Evolutionary conservation across 148 eudicot genomes (phyloP).

Genomic region (Persicaria tinctoria): DNA sequence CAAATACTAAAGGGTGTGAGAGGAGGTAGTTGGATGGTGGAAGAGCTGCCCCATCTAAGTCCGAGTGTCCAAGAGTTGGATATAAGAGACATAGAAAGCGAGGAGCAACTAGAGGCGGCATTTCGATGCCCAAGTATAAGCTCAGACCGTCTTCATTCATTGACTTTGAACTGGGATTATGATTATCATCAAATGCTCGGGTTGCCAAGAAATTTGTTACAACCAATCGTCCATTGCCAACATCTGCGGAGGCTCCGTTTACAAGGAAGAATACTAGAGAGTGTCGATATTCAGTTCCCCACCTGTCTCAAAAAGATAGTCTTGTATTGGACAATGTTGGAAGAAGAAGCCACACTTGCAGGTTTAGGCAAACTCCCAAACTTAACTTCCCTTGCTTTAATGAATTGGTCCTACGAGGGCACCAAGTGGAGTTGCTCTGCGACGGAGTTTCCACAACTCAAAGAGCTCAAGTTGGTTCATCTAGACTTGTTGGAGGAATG

Average conservation of each 20-base stretch:
- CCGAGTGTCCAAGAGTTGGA: constrained; percentile 11
- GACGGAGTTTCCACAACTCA: constrained; percentile 17
- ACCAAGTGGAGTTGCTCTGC: constrained; percentile 14
- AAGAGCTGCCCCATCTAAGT: constrained; percentile 8
- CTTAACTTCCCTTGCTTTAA: constrained; percentile 16
- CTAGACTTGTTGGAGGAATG: constrained; percentile 14
- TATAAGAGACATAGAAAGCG: constrained; percentile 19
- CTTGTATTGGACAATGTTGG: constrained; percentile 14
- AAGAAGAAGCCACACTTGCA: constrained; percentile 2
- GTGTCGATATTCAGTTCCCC: constrained; percentile 4
- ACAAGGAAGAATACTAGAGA: too few relatives aligned
- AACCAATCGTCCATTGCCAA: too few relatives aligned
- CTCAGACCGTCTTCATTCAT: background rate
- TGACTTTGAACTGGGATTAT: constrained; percentile 16
- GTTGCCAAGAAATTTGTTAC: too few relatives aligned
- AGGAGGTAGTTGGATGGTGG: constrained; percentile 25
- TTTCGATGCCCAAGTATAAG: constrained; percentile 12
- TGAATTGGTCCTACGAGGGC: constrained; percentile 21
- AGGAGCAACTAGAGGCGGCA: constrained; percentile 16
- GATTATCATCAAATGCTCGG: too few relatives aligned
- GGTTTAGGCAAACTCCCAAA: constrained; percentile 15
- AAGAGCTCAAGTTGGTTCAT: constrained; percentile 18
- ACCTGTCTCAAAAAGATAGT: constrained; percentile 19
- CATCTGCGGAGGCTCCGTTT: too few relatives aligned
- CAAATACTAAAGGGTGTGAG: background rate